Conservation (phyloP, 2,329 filamentous ascomycete species). For the Aspergillus ruber region DNA sequence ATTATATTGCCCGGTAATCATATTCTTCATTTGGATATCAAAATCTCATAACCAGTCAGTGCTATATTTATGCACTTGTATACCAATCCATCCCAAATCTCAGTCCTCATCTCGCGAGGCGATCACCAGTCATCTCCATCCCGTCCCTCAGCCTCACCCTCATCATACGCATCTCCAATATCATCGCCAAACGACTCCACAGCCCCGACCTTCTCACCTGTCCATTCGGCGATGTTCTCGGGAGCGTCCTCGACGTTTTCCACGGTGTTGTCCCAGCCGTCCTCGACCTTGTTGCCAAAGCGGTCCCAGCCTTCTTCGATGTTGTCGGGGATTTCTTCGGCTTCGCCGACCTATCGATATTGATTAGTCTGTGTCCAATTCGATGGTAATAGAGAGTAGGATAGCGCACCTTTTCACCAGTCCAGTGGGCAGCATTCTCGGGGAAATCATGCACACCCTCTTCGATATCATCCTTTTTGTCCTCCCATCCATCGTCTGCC, state of each 20-base stretch:
- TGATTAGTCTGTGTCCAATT: neutral
- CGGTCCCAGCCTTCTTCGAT: constrained; percentile 26
- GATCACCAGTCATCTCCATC: constrained; percentile 6
- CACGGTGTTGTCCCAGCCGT: constrained; percentile 17
- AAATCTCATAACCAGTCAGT: too few relatives aligned
- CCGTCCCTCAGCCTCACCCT: constrained; percentile 28
- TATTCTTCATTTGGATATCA: too few relatives aligned
- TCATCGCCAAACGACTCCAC: constrained; percentile 40
- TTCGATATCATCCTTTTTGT: constrained; percentile 26
- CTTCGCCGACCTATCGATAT: constrained; percentile 28
- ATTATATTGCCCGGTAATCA: neutral
- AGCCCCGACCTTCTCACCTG: constrained; percentile 37
- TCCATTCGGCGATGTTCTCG: constrained; percentile 25
- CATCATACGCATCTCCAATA: constrained; percentile 40
- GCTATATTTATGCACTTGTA: too few relatives aligned
- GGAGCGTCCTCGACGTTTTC: constrained; percentile 22
- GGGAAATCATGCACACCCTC: constrained; percentile 36
- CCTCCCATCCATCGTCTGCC: constrained; percentile 28
- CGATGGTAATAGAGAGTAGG: constrained; percentile 2
- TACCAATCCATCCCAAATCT: too few relatives aligned
- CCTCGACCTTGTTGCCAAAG: constrained; percentile 20
- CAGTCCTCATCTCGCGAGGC: neutral
- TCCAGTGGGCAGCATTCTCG: constrained; percentile 39
- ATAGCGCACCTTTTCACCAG: constrained; percentile 30
- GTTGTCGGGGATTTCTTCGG: constrained; percentile 34